phyloP scores from a whole-genome alignment of 179 eudicot species.

The Carnegiea gigantea region DNA sequence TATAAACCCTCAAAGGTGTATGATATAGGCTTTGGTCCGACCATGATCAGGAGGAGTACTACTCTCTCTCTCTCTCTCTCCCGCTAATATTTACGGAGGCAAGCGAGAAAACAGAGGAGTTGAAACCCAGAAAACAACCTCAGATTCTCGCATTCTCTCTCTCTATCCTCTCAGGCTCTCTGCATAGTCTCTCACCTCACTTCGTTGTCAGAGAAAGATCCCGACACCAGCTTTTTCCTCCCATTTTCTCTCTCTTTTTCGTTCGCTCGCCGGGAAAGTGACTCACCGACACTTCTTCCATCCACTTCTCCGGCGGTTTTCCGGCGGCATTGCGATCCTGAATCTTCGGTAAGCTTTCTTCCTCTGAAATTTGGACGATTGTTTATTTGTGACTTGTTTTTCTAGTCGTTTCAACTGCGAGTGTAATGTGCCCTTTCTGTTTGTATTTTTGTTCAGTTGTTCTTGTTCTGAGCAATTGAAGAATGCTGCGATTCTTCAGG shows the following conservation, averaged over 20 bases:
- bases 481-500: neutral
- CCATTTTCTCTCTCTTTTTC: slow-evolving; percentile 20
- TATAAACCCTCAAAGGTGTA: no score
- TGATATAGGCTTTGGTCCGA: neutral
- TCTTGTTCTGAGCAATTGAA: neutral
- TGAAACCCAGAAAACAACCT: slow-evolving; percentile 10
- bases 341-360: neutral
- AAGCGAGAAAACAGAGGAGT: neutral
- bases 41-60: neutral
- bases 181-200: neutral
- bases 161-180: neutral
- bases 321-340: neutral
- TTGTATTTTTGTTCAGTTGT: neutral
- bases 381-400: neutral
- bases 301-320: neutral
- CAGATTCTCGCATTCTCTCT: neutral
- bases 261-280: neutral
- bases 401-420: neutral
- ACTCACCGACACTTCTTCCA: neutral
- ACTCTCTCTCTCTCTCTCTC: no score
- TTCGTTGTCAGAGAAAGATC: neutral
- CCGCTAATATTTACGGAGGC: neutral
- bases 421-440: neutral
- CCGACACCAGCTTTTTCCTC: neutral
- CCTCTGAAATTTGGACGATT: neutral